phyloP scores from a whole-genome alignment of 2,329 filamentous ascomycete genomes.

The Fusarium sp. region DNA sequence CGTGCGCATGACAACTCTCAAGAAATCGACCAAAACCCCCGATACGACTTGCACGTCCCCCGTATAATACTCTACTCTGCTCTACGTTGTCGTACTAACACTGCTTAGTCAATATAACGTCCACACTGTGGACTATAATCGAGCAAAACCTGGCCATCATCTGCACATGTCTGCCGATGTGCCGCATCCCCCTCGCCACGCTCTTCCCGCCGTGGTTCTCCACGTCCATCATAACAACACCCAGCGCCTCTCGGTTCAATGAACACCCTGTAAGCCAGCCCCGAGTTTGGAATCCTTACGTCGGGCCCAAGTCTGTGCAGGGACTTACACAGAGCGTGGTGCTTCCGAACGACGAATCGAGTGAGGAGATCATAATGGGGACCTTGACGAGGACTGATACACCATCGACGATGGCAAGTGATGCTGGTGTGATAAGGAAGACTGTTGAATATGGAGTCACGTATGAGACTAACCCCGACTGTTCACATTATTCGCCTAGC shows the following conservation, averaged over 20 bases:
- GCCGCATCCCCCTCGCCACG: slow-evolving; percentile 55
- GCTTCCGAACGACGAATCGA: slow-evolving; percentile 48
- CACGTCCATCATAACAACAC: slow-evolving; percentile 25
- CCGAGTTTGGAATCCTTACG: slow-evolving; percentile 52
- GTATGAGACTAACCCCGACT: slow-evolving; percentile 48
- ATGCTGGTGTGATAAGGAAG: slow-evolving; percentile 51
- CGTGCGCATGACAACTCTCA: slow-evolving; percentile 57
- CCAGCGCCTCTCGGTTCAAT: slow-evolving; percentile 3
- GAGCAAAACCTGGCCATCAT: slow-evolving; percentile 58
- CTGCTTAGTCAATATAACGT: slow-evolving; percentile 51
- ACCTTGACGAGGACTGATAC: slow-evolving; percentile 30
- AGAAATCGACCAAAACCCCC: slow-evolving; percentile 55
- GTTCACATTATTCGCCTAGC: not conserved
- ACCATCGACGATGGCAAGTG: slow-evolving; percentile 27
- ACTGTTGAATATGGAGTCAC: slow-evolving; percentile 55
- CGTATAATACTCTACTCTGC: not conserved
- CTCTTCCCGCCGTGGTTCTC: slow-evolving; percentile 54
- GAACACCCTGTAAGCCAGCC: slow-evolving; percentile 22
- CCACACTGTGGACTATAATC: slow-evolving; percentile 57
- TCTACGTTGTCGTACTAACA: not conserved
- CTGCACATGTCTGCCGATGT: slow-evolving; percentile 57
- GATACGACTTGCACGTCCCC: slow-evolving; percentile 54
- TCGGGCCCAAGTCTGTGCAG: slow-evolving; percentile 50
- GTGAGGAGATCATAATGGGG: slow-evolving; percentile 55
- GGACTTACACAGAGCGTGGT: slow-evolving; percentile 48